Evolutionary conservation across 345 rosid genomes (phyloP), one percentile per base, ranked within the genome.

Genomic region (Salix viminalis): DNA sequence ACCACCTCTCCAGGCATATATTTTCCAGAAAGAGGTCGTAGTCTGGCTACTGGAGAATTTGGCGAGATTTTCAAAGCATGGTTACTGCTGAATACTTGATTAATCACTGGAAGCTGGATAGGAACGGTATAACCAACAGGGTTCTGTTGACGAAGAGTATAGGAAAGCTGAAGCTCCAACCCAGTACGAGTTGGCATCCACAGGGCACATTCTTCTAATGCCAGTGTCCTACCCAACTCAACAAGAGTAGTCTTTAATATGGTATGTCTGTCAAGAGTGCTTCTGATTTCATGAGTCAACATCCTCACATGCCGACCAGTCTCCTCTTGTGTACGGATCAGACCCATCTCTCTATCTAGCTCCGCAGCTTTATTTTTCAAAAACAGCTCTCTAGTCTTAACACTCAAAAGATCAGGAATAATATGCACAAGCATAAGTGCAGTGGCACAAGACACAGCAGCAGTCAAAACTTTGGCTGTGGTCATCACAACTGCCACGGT

Each of bases 101-200:
- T 96, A 73, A 96, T 94, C 73, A 90, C 98, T 28, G 99, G 97
- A 64, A 91, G 88, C 12, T 96, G 97, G 83, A 94, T 96, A 28
- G 99, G 99, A 24, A 96, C 99, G 1, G 97, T 94, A 83, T 88
- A 92, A 71, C 88, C 97, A 23, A 96, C 91, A 0, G 97, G 97
- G 86, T 96, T 95, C 80, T 94, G 98, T 78, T 92, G 99, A 71
- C 87, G 93, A 80, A 96, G 91, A 12, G 99, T 91, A 76, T 92
- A 92, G 16, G 98, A 90, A 13, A 96, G 99, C 74, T 92, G 99
- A 65, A 96, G 87, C 86, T 96, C 99, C 77, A 94, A 84, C 23
- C 99, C 99, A 48, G 94, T 92, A 37, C 96, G 91, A 8, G 98
- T 96, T 36, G 99, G 99, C 99, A 96, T 96, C 99, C 99, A 96